Base-by-base conservation (phyloP, 164 flowering plant genomes). In the Vitis rotundifolia region DNA sequence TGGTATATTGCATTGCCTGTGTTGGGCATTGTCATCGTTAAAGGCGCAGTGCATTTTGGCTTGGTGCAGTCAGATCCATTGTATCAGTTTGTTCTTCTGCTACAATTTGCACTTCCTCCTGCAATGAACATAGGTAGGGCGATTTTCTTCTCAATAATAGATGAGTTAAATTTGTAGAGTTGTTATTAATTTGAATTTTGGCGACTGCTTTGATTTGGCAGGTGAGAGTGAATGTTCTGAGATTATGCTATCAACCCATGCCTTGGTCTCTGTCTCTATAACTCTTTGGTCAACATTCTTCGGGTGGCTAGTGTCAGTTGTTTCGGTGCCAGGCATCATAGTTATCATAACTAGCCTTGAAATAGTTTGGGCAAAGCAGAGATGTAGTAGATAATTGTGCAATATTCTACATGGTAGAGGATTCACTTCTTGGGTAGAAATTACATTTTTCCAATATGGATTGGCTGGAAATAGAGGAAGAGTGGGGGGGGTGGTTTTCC, bases 101-200 rank as follows among this genome's bases (percentile, higher is more conserved):
- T 79, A 49, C 83, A 82, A 18, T 79, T 37, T 59, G 72, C 85
- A 8, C 68, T 79, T 29, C 85, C 85, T 22, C 80, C 79, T 0
- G 76, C 84, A 11, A 76, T 78, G 68, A 74, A 62, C 49, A 70
- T 80, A 37, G 80, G 79, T 75, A 71, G 13, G 61, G 49, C 26
- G 26, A 22, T 22, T 22, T 37, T 37, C 44, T 37, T 37, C 7
- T 37, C 44, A 37, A 37, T 37, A 3, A 6, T 37, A 3, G 7
- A 37, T 37, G 44, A 22, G 26, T 22, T 22, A 22, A 22, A 37
- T 37, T 37, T 37, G 44, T 37, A 37, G 44, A 37, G 44, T 22
- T 22, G 26, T 1, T 22, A 22, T 22, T 22, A 22, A 22, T 22
- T 22, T 22, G 26, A 22, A 22, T 22, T 0, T 22, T 22, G 26